These are phyloP conservation scores for Ogataea pilisensis DNA, from an alignment of 805 yeast genomes.

Conservation along the genomic window DNA sequence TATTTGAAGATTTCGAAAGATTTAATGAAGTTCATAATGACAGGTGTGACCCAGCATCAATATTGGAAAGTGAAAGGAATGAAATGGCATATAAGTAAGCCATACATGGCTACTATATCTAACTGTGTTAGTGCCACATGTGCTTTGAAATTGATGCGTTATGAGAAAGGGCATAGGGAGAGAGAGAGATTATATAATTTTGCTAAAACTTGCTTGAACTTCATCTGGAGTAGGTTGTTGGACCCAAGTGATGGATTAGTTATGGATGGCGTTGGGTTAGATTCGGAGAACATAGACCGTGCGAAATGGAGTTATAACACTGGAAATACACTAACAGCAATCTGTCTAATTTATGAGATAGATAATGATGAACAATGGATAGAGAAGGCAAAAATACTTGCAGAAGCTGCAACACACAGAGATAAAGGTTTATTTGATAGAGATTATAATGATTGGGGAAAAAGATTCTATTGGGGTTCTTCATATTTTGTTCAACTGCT, in stretches of 20 bases:
- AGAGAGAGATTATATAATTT: constrained; percentile 45
- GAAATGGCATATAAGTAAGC: constrained; percentile 60
- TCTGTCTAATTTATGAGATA: constrained; percentile 43
- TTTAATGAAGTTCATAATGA: constrained; percentile 56
- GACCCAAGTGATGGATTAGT: constrained; percentile 54
- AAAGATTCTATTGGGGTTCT: constrained; percentile 61
- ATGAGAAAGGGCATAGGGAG: constrained; percentile 40
- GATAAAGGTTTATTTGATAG: constrained; percentile 57
- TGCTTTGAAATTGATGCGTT: constrained; percentile 57
- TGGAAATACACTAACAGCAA: constrained; percentile 60
- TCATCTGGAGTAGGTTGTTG: constrained; percentile 48
- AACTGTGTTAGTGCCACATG: constrained; percentile 62
- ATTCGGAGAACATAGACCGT: constrained; percentile 39
- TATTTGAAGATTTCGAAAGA: constrained; percentile 55
- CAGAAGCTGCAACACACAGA: constrained; percentile 56
- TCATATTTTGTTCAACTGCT: constrained; percentile 61
- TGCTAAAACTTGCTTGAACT: constrained; percentile 56
- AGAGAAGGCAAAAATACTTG: constrained; percentile 42
- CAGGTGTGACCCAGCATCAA: constrained; percentile 52
- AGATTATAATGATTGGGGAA: constrained; percentile 47
- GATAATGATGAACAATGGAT: constrained; percentile 52
- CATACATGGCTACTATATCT: constrained; percentile 50
- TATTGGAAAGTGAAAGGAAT: constrained; percentile 54
- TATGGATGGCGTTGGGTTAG: constrained; percentile 55
- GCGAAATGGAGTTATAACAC: constrained; percentile 66